Percentiles rank a stretch among this genome's conserved stretches.
Conservation (phyloP, 1,284 basidiomycete species). For the Malassezia pachydermatis region DNA sequence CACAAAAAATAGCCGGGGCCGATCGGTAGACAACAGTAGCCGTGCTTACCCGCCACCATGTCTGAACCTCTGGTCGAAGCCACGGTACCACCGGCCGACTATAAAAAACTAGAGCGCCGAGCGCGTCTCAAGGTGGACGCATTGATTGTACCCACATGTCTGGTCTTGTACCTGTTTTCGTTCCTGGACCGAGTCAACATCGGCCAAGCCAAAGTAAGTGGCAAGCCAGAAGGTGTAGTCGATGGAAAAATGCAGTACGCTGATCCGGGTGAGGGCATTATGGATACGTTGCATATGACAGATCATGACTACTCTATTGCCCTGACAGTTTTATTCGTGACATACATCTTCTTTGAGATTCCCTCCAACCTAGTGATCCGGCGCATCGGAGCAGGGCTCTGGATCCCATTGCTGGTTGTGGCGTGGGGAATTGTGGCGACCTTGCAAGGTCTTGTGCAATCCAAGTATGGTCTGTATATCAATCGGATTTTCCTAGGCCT, state of each 20-base stretch:
- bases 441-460: conserved; percentile 30
- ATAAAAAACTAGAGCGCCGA: conserved; percentile 22
- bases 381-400: conserved; percentile 27
- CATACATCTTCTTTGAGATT: conserved; percentile 44
- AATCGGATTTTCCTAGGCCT: conserved; percentile 36
- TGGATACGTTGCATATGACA: neutral
- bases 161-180: conserved; percentile 27
- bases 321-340: conserved; percentile 33
- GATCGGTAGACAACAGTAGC: too few species aligned
- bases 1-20: too few species aligned
- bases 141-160: conserved; percentile 31
- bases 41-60: too few species aligned
- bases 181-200: conserved; percentile 37
- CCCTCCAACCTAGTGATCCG: conserved; percentile 36
- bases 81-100: neutral
- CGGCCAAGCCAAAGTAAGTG: conserved; percentile 29
- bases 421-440: conserved; percentile 33
- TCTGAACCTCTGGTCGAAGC: too few species aligned
- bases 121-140: conserved; percentile 30
- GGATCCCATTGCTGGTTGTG: conserved; percentile 36
- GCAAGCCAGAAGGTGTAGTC: conserved; percentile 22
- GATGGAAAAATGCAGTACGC: too few species aligned
- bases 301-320: conserved; percentile 9
- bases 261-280: conserved; percentile 17
- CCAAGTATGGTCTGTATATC: conserved; percentile 31